phyloP scores from a whole-genome alignment of 495 filamentous ascomycete genomes.

The Durotheca rogersii region DNA sequence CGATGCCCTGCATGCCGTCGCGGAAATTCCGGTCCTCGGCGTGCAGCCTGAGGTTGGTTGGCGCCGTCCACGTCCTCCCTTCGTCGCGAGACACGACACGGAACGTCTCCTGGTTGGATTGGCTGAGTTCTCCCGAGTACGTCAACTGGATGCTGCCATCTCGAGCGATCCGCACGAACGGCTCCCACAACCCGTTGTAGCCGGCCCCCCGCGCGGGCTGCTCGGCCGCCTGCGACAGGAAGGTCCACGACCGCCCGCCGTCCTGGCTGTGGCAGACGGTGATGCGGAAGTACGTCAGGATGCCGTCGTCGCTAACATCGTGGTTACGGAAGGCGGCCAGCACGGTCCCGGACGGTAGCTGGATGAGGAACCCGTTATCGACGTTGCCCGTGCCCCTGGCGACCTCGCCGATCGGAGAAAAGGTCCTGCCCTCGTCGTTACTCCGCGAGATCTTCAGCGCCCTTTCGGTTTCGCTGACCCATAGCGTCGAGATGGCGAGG shows the following conservation, averaged over 20 bases:
- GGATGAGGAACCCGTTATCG: conserved; percentile 60
- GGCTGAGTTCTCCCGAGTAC: conserved; percentile 57
- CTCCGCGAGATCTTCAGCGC: conserved; percentile 41
- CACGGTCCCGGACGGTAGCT: conserved; percentile 49
- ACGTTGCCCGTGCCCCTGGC: conserved; percentile 45
- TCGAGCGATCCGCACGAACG: conserved; percentile 54
- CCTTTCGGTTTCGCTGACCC: conserved; percentile 28
- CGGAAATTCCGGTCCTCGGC: conserved; percentile 43
- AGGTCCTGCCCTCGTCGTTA: conserved; percentile 44
- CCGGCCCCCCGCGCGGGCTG: conserved; percentile 41
- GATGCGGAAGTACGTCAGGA: conserved; percentile 57
- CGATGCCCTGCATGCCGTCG: conserved; percentile 57
- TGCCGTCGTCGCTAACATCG: conserved; percentile 40
- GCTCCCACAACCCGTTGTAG: conserved; percentile 59
- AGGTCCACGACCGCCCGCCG: conserved; percentile 53
- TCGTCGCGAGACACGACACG: conserved; percentile 53
- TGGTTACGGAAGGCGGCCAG: conserved; percentile 64
- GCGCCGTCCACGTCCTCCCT: conserved; percentile 51
- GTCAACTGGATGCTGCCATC: conserved; percentile 57
- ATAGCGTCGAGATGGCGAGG: conserved; percentile 45
- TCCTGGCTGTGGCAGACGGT: conserved; percentile 57
- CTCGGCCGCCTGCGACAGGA: conserved; percentile 46
- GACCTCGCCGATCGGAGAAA: conserved; percentile 33
- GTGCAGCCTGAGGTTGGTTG: conserved; percentile 32
- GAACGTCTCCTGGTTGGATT: conserved; percentile 60